Evolutionary conservation across 2,329 filamentous ascomycete species (phyloP), one percentile per base, ranked within the genome.

Genomic region (Aspergillus sp.): DNA sequence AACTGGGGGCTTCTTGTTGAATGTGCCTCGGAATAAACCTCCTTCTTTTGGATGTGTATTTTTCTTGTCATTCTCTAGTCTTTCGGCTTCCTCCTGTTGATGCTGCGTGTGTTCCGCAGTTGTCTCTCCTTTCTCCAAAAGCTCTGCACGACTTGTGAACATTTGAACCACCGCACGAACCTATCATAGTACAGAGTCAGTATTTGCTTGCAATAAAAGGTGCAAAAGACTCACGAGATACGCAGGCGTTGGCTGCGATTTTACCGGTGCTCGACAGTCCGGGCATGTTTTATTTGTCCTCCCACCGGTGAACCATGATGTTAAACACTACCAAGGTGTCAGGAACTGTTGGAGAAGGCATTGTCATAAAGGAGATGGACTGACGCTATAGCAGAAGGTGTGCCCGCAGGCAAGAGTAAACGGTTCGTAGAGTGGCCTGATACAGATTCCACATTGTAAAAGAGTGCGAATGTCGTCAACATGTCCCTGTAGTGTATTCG

Each of bases 361-460:
- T 7, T 36, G 36, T 30, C 11, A 27, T 29, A 10, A 34, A 13
- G 5, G 32, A 13, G 28, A 37, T 33, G 26, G 36, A 65, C 75
- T 62, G 51, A 81, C 78, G 36, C 76, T 79, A 59, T 87, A 87
- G 67, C 83, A 87, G 64, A 85, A 86, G 6, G 83, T 86, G 61
- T 87, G 83, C 4, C 83, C 83, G 55, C 83, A 87, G 6, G 73
- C 73, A 41, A 86, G 73, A 12, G 79, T 83, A 64, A 81, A 87
- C 2, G 83, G 83, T 62, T 86, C 82, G 64, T 85, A 86, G 39
- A 86, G 73, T 39, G 83, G 75, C 43, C 79, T 76, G 52, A 84
- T 78, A 64, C 83, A 87, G 49, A 87, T 82, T 50, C 82, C 81
- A 68, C 83, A 87, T 45, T 80, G 82, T 54, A 84, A 69, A 29